Conservation (phyloP, 805 yeast species). For the Phaffomyces thermotolerans region DNA sequence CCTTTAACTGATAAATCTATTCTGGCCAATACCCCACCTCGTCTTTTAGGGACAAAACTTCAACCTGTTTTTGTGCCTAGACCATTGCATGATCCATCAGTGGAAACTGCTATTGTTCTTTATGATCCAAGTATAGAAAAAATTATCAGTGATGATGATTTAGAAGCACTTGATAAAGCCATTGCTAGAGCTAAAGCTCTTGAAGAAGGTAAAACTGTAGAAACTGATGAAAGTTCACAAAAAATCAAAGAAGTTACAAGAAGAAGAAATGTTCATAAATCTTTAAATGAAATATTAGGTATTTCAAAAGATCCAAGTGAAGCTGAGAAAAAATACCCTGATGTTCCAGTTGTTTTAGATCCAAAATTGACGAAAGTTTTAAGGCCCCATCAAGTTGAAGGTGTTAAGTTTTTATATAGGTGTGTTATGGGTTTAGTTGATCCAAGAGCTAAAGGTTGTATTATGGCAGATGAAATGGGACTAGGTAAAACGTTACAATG, state of each 20-base stretch:
- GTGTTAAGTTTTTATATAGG: conserved; percentile 82
- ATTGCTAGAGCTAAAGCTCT: conserved; percentile 22
- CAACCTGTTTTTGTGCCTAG: conserved; percentile 69
- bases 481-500: conserved; percentile 89
- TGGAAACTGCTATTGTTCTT: conserved; percentile 87
- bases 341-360: conserved; percentile 94
- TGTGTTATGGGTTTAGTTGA: conserved; percentile 87
- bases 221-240: conserved; percentile 5
- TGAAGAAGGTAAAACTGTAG: conserved; percentile 22
- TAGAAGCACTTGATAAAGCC: conserved; percentile 27
- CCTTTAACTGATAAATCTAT: conserved; percentile 42
- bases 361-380: conserved; percentile 77
- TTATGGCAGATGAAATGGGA: conserved; percentile 99
- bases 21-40: conserved; percentile 42
- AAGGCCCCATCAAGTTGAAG: conserved; percentile 95
- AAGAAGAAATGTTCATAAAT: conserved; percentile 46
- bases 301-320: conserved; percentile 47
- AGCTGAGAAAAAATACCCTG: conserved; percentile 50
- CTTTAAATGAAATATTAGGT: conserved; percentile 77
- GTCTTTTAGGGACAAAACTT: conserved; percentile 78
- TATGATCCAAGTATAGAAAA: conserved; percentile 90
- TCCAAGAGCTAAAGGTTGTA: conserved; percentile 85
- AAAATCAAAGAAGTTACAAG: conserved; percentile 23
- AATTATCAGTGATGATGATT: conserved; percentile 21
- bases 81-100: conserved; percentile 91